These are phyloP conservation scores for Aspergillus novofumigatus DNA, from an alignment of 2,329 filamentous ascomycete species.

Conservation along the genomic window DNA sequence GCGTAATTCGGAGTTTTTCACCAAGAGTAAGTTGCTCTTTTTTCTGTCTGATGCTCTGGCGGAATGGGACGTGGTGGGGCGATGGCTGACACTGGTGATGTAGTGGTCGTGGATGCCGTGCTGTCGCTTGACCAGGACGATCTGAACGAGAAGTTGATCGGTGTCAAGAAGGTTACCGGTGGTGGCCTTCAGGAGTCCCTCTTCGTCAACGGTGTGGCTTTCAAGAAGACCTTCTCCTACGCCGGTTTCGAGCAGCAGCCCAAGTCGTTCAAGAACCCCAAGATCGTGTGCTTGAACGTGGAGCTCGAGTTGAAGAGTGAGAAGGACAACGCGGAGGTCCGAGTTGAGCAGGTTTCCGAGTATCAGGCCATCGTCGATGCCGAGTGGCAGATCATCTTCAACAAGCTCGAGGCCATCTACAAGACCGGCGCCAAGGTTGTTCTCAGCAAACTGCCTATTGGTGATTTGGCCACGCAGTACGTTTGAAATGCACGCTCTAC, in stretches of 20 bases:
- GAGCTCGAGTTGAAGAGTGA: conserved; percentile 98
- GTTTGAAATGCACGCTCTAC: conserved; percentile 10
- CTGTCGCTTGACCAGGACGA: conserved; percentile 94
- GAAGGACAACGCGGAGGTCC: conserved; percentile 98
- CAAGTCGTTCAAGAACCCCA: conserved; percentile 88
- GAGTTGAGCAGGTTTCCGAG: conserved; percentile 96
- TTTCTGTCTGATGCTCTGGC: not conserved
- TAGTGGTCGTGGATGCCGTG: conserved; percentile 97
- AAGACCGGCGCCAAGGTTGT: conserved; percentile 96
- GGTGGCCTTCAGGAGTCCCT: conserved; percentile 93
- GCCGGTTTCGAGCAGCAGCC: conserved; percentile 99
- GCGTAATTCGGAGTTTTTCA: conserved; percentile 94
- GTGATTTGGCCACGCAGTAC: conserved; percentile 89
- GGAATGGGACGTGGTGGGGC: not conserved
- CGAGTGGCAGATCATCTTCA: conserved; percentile 99
- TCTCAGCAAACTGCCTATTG: conserved; percentile 93
- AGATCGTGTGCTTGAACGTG: conserved; percentile 96
- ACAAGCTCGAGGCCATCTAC: conserved; percentile 94
- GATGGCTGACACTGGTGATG: conserved; percentile 15
- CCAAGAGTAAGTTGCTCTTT: conserved; percentile 64
- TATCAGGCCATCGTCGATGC: conserved; percentile 99
- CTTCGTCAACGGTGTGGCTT: conserved; percentile 96
- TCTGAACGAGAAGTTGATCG: conserved; percentile 95
- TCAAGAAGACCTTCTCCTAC: conserved; percentile 99
- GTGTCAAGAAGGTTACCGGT: conserved; percentile 96